Evolutionary conservation across 225 moss, liverwort and hornwort genomes (phyloP), one percentile per base, ranked within the genome.

Genomic region (Rhytidiadelphus loreus): DNA sequence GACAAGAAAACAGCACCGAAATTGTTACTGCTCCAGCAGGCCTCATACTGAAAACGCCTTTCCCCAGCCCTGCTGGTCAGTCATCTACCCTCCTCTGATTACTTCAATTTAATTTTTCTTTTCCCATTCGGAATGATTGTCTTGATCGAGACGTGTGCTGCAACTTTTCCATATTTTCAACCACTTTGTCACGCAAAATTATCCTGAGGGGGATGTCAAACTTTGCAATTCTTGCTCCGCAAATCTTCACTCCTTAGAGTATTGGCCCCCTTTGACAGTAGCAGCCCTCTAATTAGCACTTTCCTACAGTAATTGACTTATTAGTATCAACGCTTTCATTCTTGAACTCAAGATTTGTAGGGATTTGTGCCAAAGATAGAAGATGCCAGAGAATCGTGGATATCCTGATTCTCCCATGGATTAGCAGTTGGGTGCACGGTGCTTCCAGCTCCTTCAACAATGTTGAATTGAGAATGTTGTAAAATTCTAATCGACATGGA

Each of bases 21-120:
- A 91, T 94, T 17, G 88, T 98, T 41, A 80, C 93, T 78, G 92
- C 96, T 82, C 96, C 96, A 59, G 95, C 94, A 56, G 93, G 93
- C 79, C 90, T 98, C 10, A 26, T 92, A 6, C 81, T 81, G 85
- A 89, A 90, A 82, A 82, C 77, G 22, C 82, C 90, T 33, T 64
- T 85, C 75, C 77, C 88, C 65, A 85, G 89, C 75, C 90, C 92
- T 60, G 77, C 70, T 39, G 89, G 92, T 92, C 23, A 89, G 81
- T 83, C 58, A 33, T 44, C 66, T 33, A 35, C 29, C 30, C n/a
- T 62, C 81, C 55, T 73, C 19, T 71, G 9, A 65, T 20, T 52
- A 41, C 9, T 55, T 64, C 6, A 60, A 14, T 41, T 29, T 39
- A 61, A 44, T 81, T 44, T 59, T 60, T 61, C 5, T 20, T 56